A percentile compares a stretch with the other conserved stretches of the same genome.
These are phyloP conservation scores for Globomyces pollinis-pini DNA, from an alignment of 192 early-diverging fungal species.

Conservation along the genomic window DNA sequence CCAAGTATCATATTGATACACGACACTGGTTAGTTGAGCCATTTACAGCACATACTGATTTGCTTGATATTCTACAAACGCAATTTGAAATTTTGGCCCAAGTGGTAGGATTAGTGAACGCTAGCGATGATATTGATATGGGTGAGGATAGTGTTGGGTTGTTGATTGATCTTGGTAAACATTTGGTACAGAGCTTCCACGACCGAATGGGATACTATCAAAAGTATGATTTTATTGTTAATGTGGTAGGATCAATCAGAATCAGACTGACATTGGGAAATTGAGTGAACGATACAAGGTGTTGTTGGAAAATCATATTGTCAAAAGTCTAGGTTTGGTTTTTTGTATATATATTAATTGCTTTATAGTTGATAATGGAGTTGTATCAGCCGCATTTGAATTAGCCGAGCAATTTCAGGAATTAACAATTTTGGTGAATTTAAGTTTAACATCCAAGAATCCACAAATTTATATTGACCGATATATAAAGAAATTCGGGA, in stretches of 20 bases:
- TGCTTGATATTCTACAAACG: conserved; percentile 1
- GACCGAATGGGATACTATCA: neutral
- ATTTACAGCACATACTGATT: neutral
- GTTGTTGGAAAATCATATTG: neutral
- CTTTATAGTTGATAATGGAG: neutral
- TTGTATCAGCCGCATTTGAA: too few species aligned
- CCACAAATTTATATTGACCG: neutral
- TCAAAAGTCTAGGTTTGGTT: neutral
- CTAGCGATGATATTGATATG: too few species aligned
- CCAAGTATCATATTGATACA: conserved; percentile 1
- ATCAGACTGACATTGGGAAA: neutral
- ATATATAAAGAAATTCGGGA: conserved; percentile 6
- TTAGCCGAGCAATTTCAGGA: conserved; percentile 11
- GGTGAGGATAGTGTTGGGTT: neutral
- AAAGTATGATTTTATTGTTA: neutral
- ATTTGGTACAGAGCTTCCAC: neutral
- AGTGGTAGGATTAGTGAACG: too few species aligned
- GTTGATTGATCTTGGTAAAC: neutral
- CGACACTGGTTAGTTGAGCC: neutral
- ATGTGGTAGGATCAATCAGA: neutral
- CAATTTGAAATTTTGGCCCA: conserved; percentile 6
- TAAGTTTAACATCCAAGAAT: neutral
- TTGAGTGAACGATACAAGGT: neutral
- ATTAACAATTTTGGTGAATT: conserved; percentile 3
- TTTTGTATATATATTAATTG: neutral